phyloP scores from a whole-genome alignment of 129 eudicot genomes.

The Dittrichia graveolens region DNA sequence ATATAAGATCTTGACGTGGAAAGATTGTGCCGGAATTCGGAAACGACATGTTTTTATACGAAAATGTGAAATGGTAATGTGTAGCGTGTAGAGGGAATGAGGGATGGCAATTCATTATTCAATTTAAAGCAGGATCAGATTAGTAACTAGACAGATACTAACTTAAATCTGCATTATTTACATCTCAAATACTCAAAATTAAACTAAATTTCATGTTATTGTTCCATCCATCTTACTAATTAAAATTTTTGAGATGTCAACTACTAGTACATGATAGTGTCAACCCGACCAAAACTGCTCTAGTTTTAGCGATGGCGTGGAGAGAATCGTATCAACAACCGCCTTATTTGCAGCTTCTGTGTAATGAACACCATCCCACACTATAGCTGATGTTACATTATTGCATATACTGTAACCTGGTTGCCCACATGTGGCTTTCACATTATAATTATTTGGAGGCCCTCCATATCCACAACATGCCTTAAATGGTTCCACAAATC shows the following conservation, averaged over 20 bases:
- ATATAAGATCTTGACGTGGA: too few relatives aligned
- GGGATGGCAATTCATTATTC: too few relatives aligned
- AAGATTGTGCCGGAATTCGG: too few relatives aligned
- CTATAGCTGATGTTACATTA: slow-evolving; percentile 44
- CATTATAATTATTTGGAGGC: slow-evolving; percentile 45
- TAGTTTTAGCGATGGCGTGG: slow-evolving; percentile 34
- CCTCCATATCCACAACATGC: slow-evolving; percentile 53
- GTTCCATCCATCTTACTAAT: slow-evolving; percentile 10
- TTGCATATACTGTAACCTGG: slow-evolving; percentile 46
- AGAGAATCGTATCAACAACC: slow-evolving; percentile 34
- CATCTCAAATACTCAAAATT: background rate
- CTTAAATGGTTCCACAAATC: slow-evolving; percentile 39
- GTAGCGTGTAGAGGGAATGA: too few relatives aligned
- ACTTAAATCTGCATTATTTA: slow-evolving; percentile 6
- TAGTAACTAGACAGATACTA: background rate
- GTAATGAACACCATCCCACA: slow-evolving; percentile 60
- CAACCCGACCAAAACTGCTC: slow-evolving; percentile 37
- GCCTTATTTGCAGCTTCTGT: slow-evolving; percentile 54
- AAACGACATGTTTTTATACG: too few relatives aligned
- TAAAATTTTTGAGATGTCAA: background rate
- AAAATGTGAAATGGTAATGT: too few relatives aligned
- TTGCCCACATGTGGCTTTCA: slow-evolving; percentile 52
- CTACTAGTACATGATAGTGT: slow-evolving; percentile 9
- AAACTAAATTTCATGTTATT: background rate
- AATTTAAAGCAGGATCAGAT: background rate